Percentiles rank a stretch among this genome's conserved stretches.
Evolutionary conservation across 2,329 filamentous ascomycete genomes (phyloP).

Genomic region (Penicillium frequentans): DNA sequence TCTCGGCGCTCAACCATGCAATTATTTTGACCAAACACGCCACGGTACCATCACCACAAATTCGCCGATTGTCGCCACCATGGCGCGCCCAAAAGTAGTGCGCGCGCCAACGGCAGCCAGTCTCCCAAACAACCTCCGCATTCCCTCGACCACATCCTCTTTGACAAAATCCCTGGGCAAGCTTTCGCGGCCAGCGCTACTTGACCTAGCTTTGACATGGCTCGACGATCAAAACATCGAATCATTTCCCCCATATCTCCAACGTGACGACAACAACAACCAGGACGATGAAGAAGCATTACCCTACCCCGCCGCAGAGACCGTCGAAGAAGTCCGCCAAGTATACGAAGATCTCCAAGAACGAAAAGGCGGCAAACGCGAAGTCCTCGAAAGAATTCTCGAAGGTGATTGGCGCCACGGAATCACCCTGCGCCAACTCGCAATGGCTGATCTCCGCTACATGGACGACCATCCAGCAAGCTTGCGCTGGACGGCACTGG

Average conservation of each 20-base stretch:
- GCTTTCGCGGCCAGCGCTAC: slow-evolving; percentile 69
- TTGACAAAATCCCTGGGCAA: slow-evolving; percentile 67
- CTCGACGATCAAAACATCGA: slow-evolving; percentile 65
- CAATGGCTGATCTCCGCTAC: slow-evolving; percentile 55
- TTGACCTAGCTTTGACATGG: slow-evolving; percentile 75
- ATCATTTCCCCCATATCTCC: slow-evolving; percentile 61
- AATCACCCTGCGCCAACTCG: slow-evolving; percentile 55
- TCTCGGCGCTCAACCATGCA: not conserved
- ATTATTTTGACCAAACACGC: not conserved
- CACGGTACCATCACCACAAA: not conserved
- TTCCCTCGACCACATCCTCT: slow-evolving; percentile 64
- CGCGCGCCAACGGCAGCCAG: slow-evolving; percentile 68
- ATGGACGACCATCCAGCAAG: slow-evolving; percentile 54
- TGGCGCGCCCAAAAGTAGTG: slow-evolving; percentile 35
- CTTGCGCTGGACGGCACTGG: slow-evolving; percentile 55
- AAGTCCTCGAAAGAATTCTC: slow-evolving; percentile 57
- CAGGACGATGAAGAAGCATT: slow-evolving; percentile 62
- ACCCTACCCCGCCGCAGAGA: slow-evolving; percentile 67
- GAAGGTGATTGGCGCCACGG: slow-evolving; percentile 60
- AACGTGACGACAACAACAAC: slow-evolving; percentile 47
- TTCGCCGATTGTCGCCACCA: slow-evolving; percentile 5
- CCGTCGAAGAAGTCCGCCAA: slow-evolving; percentile 65
- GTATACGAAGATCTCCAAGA: slow-evolving; percentile 62
- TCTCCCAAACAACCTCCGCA: slow-evolving; percentile 68
- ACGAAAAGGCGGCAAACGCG: slow-evolving; percentile 53